Percentiles rank a stretch among this genome's conserved stretches.
Conservation (phyloP, 768 basidiomycete species). For the Mycena leptocephala region DNA sequence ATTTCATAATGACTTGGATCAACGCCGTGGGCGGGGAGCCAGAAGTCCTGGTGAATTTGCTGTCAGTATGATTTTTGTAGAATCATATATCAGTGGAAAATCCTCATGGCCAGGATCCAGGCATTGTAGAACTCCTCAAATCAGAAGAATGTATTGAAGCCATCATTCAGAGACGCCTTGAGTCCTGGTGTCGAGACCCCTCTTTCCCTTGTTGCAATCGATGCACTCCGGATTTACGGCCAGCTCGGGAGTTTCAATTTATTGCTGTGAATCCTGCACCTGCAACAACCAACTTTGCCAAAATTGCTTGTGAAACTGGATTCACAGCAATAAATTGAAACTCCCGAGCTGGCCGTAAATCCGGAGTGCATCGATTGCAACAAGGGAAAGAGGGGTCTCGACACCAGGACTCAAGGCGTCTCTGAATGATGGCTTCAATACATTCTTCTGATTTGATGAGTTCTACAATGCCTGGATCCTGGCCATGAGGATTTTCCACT, state of each 20-base stretch:
- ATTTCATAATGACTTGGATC: conserved; percentile 21
- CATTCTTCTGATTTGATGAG: not conserved
- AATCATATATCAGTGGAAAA: not conserved
- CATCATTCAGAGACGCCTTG: conserved; percentile 13
- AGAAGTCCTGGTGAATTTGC: not conserved
- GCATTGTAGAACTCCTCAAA: conserved; percentile 6
- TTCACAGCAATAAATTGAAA: not conserved
- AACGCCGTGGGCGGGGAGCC: conserved; percentile 18
- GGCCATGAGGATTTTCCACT: not conserved
- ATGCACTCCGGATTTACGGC: conserved; percentile 16
- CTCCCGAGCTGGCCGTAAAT: not conserved
- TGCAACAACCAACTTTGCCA: too few relatives aligned
- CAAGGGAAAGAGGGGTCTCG: not conserved
- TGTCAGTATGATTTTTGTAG: conserved; percentile 20
- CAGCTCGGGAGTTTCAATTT: not conserved
- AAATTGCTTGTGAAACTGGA: not conserved
- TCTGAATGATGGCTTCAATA: conserved; percentile 13
- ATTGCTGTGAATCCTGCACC: not conserved
- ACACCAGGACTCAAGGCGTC: too few relatives aligned
- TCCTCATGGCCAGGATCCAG: not conserved
- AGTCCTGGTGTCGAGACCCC: too few relatives aligned
- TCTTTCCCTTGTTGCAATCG: conserved; percentile 12
- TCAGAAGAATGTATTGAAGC: not conserved
- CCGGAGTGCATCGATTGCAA: conserved; percentile 27
- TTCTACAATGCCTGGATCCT: conserved; percentile 5